These are phyloP conservation scores for Saposhnikovia divaricata DNA, from an alignment of 129 eudicot species.

Conservation along the genomic window DNA sequence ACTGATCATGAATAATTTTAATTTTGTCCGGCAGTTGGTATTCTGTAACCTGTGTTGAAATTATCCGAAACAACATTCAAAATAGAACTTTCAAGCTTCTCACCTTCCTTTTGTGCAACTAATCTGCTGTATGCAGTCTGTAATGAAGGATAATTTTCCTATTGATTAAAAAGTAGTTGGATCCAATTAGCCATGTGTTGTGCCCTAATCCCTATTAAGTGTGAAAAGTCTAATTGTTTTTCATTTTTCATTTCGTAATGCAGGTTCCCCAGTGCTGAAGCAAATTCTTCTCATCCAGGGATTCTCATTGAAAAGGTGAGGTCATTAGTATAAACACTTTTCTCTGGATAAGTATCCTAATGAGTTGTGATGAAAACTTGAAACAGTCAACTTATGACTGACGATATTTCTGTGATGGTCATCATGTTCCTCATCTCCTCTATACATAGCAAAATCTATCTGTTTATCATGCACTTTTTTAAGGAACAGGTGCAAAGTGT, in stretches of 20 bases:
- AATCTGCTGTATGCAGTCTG: not conserved
- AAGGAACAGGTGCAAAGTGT: not conserved
- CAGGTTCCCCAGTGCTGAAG: slow-evolving; percentile 17
- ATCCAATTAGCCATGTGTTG: not conserved
- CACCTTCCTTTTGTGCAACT: not conserved
- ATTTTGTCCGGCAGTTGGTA: not conserved
- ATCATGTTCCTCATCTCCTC: not conserved
- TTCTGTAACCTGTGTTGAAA: not conserved
- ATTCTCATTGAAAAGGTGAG: slow-evolving; percentile 25
- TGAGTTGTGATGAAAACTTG: not conserved
- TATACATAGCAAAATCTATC: not conserved
- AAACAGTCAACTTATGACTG: not conserved
- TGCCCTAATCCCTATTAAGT: not conserved
- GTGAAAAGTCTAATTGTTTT: not conserved
- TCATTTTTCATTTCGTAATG: not conserved
- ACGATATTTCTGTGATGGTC: not conserved
- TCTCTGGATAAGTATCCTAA: not conserved
- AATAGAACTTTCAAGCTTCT: slow-evolving; percentile 9
- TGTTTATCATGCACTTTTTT: not conserved
- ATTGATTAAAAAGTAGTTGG: not conserved
- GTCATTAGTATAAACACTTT: not conserved
- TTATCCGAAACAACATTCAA: not conserved
- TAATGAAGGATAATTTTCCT: not conserved
- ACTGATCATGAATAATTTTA: not conserved
- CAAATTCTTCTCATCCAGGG: slow-evolving; percentile 8